Conservation (phyloP, 108 stramenopile species). For the Aurantiochytrium sp. region DNA sequence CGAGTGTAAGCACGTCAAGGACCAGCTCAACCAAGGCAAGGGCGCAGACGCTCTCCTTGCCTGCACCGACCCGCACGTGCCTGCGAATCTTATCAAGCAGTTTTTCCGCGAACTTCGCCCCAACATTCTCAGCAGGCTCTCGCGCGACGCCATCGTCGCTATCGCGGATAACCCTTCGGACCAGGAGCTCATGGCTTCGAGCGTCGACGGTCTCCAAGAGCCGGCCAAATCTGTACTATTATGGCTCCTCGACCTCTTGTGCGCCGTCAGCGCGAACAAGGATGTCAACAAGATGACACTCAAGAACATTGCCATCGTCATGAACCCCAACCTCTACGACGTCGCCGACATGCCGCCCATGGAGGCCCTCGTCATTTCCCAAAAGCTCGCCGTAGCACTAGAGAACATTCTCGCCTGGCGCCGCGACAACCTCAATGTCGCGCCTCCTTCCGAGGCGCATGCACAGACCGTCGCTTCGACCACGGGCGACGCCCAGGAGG, state of each 20-base stretch:
- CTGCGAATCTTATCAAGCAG: background rate
- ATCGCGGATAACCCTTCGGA: background rate
- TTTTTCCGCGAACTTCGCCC: constrained; percentile 1
- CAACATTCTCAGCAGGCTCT: background rate
- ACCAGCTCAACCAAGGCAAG: background rate
- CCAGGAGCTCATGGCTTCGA: background rate
- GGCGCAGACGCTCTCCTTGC: background rate
- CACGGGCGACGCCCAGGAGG: too few species aligned
- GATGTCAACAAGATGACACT: background rate
- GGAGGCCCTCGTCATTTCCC: background rate
- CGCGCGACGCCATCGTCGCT: background rate
- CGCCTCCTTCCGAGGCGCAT: too few species aligned
- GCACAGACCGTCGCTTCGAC: too few species aligned
- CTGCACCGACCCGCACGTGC: constrained; percentile 5
- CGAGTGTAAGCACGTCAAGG: background rate
- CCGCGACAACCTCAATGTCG: background rate
- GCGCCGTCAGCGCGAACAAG: background rate
- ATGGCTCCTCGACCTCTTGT: constrained; percentile 3
- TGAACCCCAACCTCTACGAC: background rate
- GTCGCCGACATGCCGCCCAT: background rate
- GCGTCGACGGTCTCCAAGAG: background rate
- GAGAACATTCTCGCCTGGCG: background rate
- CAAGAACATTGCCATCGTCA: constrained; percentile 17
- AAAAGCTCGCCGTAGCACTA: background rate
- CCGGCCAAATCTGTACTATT: background rate